Evolutionary conservation across 2,329 filamentous ascomycete genomes (phyloP), one percentile per base, ranked within the genome.

Genomic region (Cryphonectria naterciae): DNA sequence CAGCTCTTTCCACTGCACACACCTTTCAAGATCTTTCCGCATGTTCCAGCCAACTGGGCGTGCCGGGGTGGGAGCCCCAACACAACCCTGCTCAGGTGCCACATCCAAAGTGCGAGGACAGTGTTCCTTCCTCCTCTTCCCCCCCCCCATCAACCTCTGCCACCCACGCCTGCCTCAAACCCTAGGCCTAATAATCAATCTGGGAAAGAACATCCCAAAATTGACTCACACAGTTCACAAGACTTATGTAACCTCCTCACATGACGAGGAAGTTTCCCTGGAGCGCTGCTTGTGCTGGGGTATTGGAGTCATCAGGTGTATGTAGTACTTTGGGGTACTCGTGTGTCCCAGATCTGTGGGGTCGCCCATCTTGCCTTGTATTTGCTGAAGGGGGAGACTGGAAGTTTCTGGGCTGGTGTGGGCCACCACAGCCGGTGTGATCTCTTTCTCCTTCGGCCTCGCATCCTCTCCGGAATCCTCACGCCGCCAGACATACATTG

Each of bases 21-120:
- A 49, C 46, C 19, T n/a, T 43, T 60, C 46, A 22, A 70, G 68
- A 70, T 70, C 71, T 69, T 58, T 65, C 67, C 65, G 65, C 68
- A 56, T 49, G 68, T 72, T 69, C 68, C 68, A 70, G 65, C 68
- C 71, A 70, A 62, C 60, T 35, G 43, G 39, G n/a, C 41, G 43
- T 28, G 39, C 37, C 22, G 35, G 32, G 60, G 60, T 39, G 19
- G 35, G 60, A 58, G 54, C 54, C 54, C 54, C 54, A 58, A 58
- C 54, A 32, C 25, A 32, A 58, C 54, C 54, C 54, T 58, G 54
- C 54, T 32, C 25, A 58, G 54, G 54, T 58, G 54, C 54, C 54
- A 58, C 54, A 15, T 32, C 54, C 54, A 56, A 28, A 28, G 52
- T 28, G 52, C 25, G 52, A 56, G 52, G 52, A 56, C 52, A 28